Percentiles rank a stretch among this genome's conserved stretches.
Evolutionary conservation across 1,284 basidiomycete genomes (phyloP).

Genomic region (Tausonia pullulans): DNA sequence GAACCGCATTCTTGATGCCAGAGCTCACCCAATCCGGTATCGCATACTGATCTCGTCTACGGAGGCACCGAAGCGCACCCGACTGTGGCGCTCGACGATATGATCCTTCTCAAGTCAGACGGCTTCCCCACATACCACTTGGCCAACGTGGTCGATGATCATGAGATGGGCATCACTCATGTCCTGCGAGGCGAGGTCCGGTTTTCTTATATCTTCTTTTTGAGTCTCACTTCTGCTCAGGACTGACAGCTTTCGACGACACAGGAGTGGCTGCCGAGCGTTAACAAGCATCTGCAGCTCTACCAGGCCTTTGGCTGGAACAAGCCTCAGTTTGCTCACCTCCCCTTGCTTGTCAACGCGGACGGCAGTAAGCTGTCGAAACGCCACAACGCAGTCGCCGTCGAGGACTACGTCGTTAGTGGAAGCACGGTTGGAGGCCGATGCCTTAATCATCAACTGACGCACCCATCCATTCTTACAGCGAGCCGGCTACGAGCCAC

Average conservation of each 20-base stretch:
- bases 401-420: conserved; percentile 71
- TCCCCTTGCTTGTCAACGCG: conserved; percentile 79
- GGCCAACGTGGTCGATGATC: conserved; percentile 90
- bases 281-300: conserved; percentile 84
- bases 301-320: conserved; percentile 64
- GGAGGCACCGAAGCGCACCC: conserved; percentile 60
- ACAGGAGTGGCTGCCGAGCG: conserved; percentile 90
- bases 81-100: conserved; percentile 71
- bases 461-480: conserved; percentile 16
- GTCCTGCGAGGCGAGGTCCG: conserved; percentile 84
- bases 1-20: conserved; percentile 20
- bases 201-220: conserved; percentile 1
- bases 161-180: conserved; percentile 91
- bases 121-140: conserved; percentile 93
- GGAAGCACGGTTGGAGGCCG: background rate
- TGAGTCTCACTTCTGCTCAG: background rate
- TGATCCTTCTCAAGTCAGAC: conserved; percentile 84
- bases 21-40: conserved; percentile 32
- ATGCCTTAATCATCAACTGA: background rate
- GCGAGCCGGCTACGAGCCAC: conserved; percentile 73
- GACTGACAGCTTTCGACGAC: background rate
- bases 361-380: conserved; percentile 95
- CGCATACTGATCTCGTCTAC: conserved; percentile 57
- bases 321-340: conserved; percentile 76
- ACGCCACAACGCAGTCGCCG: conserved; percentile 75